Percentiles rank a stretch among this genome's conserved stretches.
phyloP scores from a whole-genome alignment of 768 basidiomycete species.

The Lactarius evosmus region DNA sequence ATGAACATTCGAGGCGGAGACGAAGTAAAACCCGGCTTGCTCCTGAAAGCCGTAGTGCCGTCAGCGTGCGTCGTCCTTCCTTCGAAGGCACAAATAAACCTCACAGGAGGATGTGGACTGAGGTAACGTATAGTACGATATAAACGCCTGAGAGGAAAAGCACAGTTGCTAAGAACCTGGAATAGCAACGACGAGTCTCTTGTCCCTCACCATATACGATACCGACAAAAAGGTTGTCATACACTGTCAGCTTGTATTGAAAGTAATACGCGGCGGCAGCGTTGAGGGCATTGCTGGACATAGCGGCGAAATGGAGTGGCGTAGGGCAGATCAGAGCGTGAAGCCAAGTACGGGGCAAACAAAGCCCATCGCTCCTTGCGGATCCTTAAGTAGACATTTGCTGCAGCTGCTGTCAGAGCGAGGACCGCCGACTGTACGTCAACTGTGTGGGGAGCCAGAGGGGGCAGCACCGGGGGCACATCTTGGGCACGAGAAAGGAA shows the following conservation, averaged over 20 bases:
- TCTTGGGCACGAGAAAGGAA: neutral
- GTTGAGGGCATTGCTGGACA: slow-evolving; percentile 3
- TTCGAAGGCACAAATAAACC: neutral
- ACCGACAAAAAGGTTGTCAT: slow-evolving; percentile 15
- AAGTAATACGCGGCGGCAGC: neutral
- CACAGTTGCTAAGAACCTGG: neutral
- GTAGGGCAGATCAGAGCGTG: neutral
- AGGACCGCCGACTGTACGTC: neutral
- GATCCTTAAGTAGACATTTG: slow-evolving; percentile 6
- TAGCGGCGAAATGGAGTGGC: neutral
- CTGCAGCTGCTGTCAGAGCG: neutral
- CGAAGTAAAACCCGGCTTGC: slow-evolving; percentile 14
- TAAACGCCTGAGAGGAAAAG: slow-evolving; percentile 6
- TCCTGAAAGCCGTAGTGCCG: neutral
- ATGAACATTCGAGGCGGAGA: slow-evolving; percentile 18
- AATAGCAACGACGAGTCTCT: neutral
- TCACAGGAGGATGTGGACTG: slow-evolving; percentile 22
- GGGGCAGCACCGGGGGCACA: neutral
- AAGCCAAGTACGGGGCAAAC: neutral
- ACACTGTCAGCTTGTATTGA: slow-evolving; percentile 10
- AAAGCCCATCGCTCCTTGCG: neutral
- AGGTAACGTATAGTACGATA: slow-evolving; percentile 9
- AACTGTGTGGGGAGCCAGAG: neutral
- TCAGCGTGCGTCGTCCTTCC: neutral
- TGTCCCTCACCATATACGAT: slow-evolving; percentile 16